These are phyloP conservation scores for Fusarium staphyleae DNA, from an alignment of 2,329 filamentous ascomycete species.

Conservation along the genomic window DNA sequence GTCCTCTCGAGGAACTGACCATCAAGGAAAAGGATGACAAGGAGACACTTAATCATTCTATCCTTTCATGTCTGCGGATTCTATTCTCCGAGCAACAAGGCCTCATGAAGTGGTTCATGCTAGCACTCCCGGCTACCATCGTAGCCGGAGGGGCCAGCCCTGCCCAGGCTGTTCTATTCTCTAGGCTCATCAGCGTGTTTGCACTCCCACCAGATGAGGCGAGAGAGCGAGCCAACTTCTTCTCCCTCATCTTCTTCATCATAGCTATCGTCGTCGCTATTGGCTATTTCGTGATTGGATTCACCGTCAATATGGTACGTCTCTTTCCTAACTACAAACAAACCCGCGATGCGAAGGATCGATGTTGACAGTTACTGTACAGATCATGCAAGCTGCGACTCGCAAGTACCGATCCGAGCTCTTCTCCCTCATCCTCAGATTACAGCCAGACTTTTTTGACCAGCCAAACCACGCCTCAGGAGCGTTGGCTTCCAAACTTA, in stretches of 20 bases:
- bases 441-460: constrained; percentile 52
- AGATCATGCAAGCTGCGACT: too few relatives aligned
- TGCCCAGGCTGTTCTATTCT: constrained; percentile 51
- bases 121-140: background rate
- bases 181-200: constrained; percentile 50
- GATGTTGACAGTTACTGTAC: too few relatives aligned
- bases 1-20: background rate
- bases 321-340: too few relatives aligned
- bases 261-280: constrained; percentile 52
- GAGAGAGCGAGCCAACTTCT: constrained; percentile 55
- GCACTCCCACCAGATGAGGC: constrained; percentile 41
- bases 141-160: constrained; percentile 44
- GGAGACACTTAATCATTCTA: background rate
- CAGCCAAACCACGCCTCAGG: constrained; percentile 48
- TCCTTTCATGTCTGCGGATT: background rate
- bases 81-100: background rate
- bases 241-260: constrained; percentile 60
- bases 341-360: too few relatives aligned
- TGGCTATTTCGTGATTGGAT: constrained; percentile 51
- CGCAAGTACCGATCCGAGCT: too few relatives aligned
- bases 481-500: constrained; percentile 45
- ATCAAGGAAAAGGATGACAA: background rate
- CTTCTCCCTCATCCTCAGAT: too few relatives aligned
- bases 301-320: too few relatives aligned
- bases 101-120: background rate